These are phyloP conservation scores for Aureobasidium sp. DNA, from an alignment of 2,329 filamentous ascomycete species.

Conservation along the genomic window DNA sequence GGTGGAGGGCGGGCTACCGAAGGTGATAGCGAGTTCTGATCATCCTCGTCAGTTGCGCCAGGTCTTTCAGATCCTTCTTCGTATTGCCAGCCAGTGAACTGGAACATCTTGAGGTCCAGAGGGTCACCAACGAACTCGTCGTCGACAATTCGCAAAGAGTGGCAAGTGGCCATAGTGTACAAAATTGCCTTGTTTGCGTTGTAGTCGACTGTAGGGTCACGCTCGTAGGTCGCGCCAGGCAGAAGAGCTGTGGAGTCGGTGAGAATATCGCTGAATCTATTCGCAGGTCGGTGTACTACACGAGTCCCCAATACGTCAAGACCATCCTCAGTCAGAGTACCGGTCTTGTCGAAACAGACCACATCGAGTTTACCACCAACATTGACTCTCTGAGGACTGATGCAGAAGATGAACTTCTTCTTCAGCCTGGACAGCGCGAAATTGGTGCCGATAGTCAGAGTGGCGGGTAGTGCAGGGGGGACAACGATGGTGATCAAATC, in stretches of 20 bases:
- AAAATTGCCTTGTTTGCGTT: slow-evolving; percentile 61
- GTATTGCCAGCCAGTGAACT: slow-evolving; percentile 88
- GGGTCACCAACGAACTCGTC: slow-evolving; percentile 87
- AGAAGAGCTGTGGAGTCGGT: slow-evolving; percentile 54
- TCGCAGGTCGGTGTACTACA: slow-evolving; percentile 56
- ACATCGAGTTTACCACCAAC: slow-evolving; percentile 93
- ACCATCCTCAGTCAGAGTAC: slow-evolving; percentile 94
- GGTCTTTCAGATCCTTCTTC: slow-evolving; percentile 72
- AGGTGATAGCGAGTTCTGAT: slow-evolving; percentile 68
- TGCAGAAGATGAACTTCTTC: slow-evolving; percentile 89
- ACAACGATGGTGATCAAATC: slow-evolving; percentile 98
- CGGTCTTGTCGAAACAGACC: slow-evolving; percentile 97
- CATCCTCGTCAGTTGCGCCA: slow-evolving; percentile 57
- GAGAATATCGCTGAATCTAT: slow-evolving; percentile 68
- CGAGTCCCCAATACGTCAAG: slow-evolving; percentile 86
- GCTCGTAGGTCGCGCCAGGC: slow-evolving; percentile 44
- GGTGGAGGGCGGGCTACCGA: slow-evolving; percentile 77
- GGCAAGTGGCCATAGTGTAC: slow-evolving; percentile 95
- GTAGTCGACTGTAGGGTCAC: slow-evolving; percentile 52
- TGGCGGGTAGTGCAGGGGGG: slow-evolving; percentile 87
- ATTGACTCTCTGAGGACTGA: slow-evolving; percentile 93
- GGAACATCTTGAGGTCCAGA: slow-evolving; percentile 96
- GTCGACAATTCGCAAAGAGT: slow-evolving; percentile 80
- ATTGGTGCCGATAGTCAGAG: slow-evolving; percentile 90
- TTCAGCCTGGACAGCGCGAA: slow-evolving; percentile 84